Evolutionary conservation across 345 rosid genomes (phyloP).

Genomic region (Syzygium aqueum): DNA sequence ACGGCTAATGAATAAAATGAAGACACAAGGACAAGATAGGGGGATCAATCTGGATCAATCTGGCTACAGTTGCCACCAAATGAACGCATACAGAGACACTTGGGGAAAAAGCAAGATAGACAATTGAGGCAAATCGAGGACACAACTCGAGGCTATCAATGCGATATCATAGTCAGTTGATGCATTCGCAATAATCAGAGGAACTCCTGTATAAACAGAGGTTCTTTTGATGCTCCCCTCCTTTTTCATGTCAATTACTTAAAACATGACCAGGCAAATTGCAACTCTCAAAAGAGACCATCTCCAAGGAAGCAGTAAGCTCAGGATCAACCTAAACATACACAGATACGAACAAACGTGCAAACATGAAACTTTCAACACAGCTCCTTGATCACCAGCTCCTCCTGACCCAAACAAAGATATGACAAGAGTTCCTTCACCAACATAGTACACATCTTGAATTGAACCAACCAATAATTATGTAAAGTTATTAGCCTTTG

Average conservation of each 20-base stretch:
- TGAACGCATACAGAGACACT: neutral
- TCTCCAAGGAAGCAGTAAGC: neutral
- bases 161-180: neutral
- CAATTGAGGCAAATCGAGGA: constrained; percentile 12
- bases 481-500: neutral
- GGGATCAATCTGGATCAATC: neutral
- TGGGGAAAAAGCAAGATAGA: constrained; percentile 1
- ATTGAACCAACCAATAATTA: neutral
- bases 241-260: neutral
- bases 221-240: neutral
- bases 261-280: neutral
- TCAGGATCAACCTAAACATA: neutral
- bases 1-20: neutral
- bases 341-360: neutral
- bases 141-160: constrained; percentile 1
- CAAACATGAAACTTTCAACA: neutral
- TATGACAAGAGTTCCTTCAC: neutral
- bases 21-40: neutral
- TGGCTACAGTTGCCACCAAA: neutral
- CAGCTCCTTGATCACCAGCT: neutral
- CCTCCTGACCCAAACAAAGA: neutral
- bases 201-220: neutral
- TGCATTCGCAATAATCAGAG: neutral
- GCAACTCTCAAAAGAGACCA: neutral
- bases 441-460: neutral